Conservation (phyloP, 1,139 yeast genomes). For the Suhomyces bolitotheri region DNA sequence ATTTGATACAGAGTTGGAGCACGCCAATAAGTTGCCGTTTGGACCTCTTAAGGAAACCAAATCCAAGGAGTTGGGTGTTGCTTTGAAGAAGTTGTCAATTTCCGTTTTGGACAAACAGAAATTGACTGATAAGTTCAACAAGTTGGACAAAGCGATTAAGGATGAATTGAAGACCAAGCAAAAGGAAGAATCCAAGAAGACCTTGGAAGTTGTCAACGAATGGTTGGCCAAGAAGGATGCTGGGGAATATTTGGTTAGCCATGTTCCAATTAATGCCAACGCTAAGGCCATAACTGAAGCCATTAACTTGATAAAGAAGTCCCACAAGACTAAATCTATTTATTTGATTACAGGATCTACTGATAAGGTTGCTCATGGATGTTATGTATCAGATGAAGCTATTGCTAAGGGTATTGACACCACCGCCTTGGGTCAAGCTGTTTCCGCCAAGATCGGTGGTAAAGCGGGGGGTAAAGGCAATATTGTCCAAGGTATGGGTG, state of each 20-base stretch:
- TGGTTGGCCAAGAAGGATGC: slow-evolving; percentile 53
- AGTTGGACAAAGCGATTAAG: slow-evolving; percentile 80
- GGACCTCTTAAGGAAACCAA: slow-evolving; percentile 74
- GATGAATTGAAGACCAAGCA: slow-evolving; percentile 86
- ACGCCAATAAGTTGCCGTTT: slow-evolving; percentile 58
- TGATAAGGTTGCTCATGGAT: slow-evolving; percentile 92
- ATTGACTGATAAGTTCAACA: slow-evolving; percentile 70
- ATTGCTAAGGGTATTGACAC: slow-evolving; percentile 75
- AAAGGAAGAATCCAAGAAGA: slow-evolving; percentile 82
- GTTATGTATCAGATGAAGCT: slow-evolving; percentile 77
- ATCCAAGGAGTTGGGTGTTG: slow-evolving; percentile 81
- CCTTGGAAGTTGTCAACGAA: slow-evolving; percentile 73
- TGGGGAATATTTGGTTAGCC: slow-evolving; percentile 60
- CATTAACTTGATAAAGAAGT: slow-evolving; percentile 77
- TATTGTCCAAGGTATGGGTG: slow-evolving; percentile 96
- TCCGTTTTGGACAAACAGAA: slow-evolving; percentile 79
- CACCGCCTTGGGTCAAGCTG: slow-evolving; percentile 69
- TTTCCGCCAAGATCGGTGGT: slow-evolving; percentile 81
- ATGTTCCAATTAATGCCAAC: slow-evolving; percentile 72
- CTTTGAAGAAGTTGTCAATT: slow-evolving; percentile 76
- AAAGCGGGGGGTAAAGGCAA: slow-evolving; percentile 98
- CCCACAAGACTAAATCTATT: slow-evolving; percentile 71
- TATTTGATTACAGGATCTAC: slow-evolving; percentile 78
- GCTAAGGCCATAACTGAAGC: slow-evolving; percentile 96
- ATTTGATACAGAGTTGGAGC: slow-evolving; percentile 60